phyloP scores from a whole-genome alignment of 148 eudicot species.

The Rheum nobile region DNA sequence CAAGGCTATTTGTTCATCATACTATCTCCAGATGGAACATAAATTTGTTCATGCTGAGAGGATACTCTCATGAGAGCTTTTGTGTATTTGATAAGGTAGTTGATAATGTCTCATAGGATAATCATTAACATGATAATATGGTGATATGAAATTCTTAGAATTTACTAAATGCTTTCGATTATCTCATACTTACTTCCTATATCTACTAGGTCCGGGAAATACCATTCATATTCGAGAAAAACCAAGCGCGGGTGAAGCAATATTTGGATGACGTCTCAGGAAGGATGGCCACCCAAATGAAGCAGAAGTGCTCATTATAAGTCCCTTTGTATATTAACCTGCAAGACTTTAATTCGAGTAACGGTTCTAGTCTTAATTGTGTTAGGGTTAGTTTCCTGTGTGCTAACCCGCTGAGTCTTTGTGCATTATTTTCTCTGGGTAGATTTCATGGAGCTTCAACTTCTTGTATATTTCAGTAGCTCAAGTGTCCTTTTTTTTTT shows the following conservation, averaged over 20 bases:
- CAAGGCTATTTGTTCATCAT: not conserved
- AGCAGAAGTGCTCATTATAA: not conserved
- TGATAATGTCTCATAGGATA: not conserved
- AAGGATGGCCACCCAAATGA: conserved; percentile 9
- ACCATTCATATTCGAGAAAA: conserved; percentile 55
- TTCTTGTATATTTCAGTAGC: no score
- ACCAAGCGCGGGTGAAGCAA: conserved; percentile 30
- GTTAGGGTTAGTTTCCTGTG: not conserved
- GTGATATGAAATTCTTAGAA: not conserved
- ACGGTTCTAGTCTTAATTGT: not conserved
- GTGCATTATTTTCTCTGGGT: not conserved
- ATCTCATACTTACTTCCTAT: not conserved
- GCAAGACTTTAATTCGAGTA: not conserved
- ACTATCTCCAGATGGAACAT: not conserved
- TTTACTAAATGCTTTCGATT: not conserved
- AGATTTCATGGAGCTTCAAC: not conserved
- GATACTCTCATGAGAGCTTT: not conserved
- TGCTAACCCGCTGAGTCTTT: not conserved
- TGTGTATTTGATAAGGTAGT: not conserved
- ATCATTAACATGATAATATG: not conserved
- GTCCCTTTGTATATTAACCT: not conserved
- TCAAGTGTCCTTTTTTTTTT: no score
- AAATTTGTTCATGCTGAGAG: no score
- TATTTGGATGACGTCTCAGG: conserved; percentile 25
- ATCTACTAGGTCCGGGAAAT: conserved; percentile 44